These are phyloP conservation scores for Oldenlandia corymbosa DNA, from an alignment of 257 asterid species.

Conservation along the genomic window DNA sequence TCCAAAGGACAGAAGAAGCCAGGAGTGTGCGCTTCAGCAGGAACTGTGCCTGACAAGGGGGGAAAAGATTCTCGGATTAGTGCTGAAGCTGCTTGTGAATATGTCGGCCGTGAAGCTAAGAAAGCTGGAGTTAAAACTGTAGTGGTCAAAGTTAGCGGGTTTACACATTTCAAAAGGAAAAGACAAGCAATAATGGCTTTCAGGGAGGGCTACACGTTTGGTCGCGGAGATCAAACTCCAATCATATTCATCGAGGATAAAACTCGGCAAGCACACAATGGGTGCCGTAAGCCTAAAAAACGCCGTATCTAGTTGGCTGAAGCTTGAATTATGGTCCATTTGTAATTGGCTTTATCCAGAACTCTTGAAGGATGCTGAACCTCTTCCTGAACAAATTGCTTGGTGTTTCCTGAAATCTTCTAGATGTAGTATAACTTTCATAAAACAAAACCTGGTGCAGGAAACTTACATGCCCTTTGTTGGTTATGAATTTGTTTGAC, in stretches of 20 bases:
- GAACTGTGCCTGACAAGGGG: slow-evolving; percentile 60
- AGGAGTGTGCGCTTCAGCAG: slow-evolving; percentile 50
- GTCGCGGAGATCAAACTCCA: slow-evolving; percentile 61
- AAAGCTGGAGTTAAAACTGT: slow-evolving; percentile 61
- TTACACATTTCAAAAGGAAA: slow-evolving; percentile 64
- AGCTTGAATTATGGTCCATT: too few relatives aligned
- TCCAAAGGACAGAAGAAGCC: slow-evolving; percentile 65
- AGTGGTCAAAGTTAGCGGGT: slow-evolving; percentile 83
- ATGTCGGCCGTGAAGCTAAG: slow-evolving; percentile 66
- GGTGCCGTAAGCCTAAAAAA: slow-evolving; percentile 72
- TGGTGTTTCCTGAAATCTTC: too few relatives aligned
- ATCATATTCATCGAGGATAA: slow-evolving; percentile 80
- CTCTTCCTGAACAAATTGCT: too few relatives aligned
- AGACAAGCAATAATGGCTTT: slow-evolving; percentile 66
- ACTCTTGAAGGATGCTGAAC: too few relatives aligned
- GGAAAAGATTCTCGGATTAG: slow-evolving; percentile 59
- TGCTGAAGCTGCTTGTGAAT: slow-evolving; percentile 83
- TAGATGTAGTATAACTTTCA: too few relatives aligned
- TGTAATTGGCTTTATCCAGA: too few relatives aligned
- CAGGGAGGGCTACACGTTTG: slow-evolving; percentile 71
- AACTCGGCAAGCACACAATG: slow-evolving; percentile 78
- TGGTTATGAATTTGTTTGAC: too few relatives aligned
- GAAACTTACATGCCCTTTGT: too few relatives aligned
- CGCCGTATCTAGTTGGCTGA: slow-evolving; percentile 52
- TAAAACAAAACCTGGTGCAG: too few relatives aligned